Conservation (phyloP, 495 filamentous ascomycete genomes). For the Lepidopterella palustris region DNA sequence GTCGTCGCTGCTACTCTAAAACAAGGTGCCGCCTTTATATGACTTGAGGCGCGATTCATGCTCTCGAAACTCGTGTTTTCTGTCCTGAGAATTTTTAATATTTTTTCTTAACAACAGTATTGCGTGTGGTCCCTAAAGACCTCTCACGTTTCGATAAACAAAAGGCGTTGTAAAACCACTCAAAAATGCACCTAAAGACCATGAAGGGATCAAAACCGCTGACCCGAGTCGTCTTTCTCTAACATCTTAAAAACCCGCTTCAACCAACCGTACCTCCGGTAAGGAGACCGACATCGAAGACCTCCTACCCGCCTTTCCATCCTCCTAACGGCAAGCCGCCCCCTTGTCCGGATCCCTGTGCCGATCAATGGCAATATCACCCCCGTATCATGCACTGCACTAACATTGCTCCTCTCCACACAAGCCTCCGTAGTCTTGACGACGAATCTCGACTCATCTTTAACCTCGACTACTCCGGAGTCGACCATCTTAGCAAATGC, state of each 20-base stretch:
- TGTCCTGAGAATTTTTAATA: too few relatives aligned
- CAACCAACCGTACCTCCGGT: neutral
- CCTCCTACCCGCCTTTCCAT: neutral
- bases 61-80: too few relatives aligned
- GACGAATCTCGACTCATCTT: slow-evolving; percentile 3
- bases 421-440: slow-evolving; percentile 14
- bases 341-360: neutral
- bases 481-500: slow-evolving; percentile 17
- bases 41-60: too few relatives aligned
- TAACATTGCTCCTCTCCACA: neutral
- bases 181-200: too few relatives aligned
- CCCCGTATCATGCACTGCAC: neutral
- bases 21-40: too few relatives aligned
- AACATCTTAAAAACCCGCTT: neutral
- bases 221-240: too few relatives aligned
- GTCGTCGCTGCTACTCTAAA: too few relatives aligned
- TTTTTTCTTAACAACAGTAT: too few relatives aligned
- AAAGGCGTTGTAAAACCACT: too few relatives aligned
- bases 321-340: neutral
- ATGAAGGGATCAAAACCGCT: too few relatives aligned
- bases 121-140: too few relatives aligned
- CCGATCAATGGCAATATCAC: neutral
- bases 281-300: neutral
- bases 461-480: neutral
- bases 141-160: too few relatives aligned